These are phyloP conservation scores for Citrullus amarus DNA, from an alignment of 306 rosid species.

Conservation along the genomic window DNA sequence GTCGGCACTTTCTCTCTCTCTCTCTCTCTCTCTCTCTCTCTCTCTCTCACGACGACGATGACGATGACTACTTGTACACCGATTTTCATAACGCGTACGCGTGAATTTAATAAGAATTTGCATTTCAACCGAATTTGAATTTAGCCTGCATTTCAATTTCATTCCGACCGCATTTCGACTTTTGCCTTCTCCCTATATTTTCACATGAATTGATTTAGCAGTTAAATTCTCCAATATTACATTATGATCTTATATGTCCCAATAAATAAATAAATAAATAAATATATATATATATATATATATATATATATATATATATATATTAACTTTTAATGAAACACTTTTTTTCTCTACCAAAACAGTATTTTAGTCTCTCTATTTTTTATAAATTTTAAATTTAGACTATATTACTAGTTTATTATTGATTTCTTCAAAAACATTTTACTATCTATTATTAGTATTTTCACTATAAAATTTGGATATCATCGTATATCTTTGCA, in stretches of 20 bases:
- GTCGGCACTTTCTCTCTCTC: conserved; percentile 9
- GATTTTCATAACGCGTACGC: conserved; percentile 68
- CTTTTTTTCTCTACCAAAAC: too few relatives aligned
- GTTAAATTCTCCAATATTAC: background rate
- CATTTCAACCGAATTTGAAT: conserved; percentile 43
- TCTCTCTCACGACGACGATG: conserved; percentile 18
- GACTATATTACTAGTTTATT: too few relatives aligned
- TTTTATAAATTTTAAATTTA: too few relatives aligned
- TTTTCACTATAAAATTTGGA: too few relatives aligned
- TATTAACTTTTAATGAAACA: too few relatives aligned
- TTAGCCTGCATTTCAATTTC: conserved; percentile 70
- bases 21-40: background rate
- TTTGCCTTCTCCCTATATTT: conserved; percentile 4
- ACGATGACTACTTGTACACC: conserved; percentile 51
- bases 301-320: too few relatives aligned
- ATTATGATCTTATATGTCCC: background rate
- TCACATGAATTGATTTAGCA: background rate
- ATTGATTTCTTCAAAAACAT: too few relatives aligned
- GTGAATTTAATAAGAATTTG: conserved; percentile 67
- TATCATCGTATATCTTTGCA: too few relatives aligned
- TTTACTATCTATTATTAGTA: too few relatives aligned
- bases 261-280: too few relatives aligned
- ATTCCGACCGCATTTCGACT: conserved; percentile 87
- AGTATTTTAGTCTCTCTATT: too few relatives aligned
- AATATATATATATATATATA: too few relatives aligned